Evolutionary conservation across 2,329 filamentous ascomycete species (phyloP), one percentile per base, ranked within the genome.

Genomic region (Mycosphaerelloides madeirae): DNA sequence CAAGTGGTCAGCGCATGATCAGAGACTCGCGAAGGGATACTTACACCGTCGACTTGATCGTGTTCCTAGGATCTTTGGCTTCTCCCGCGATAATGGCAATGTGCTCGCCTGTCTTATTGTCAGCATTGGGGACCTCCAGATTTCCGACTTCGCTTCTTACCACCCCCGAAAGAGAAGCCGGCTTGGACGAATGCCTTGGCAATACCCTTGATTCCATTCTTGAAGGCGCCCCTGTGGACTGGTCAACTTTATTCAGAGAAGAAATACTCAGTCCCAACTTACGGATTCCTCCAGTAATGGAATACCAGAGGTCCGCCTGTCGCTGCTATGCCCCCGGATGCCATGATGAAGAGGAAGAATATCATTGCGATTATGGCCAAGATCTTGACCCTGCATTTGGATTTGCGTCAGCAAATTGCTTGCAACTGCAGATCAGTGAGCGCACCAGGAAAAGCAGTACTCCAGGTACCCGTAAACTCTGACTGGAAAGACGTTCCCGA

Each of bases 281-380:
- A 44, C 22, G 49, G 49, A 29, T 38, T 42, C 19, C 49, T 52
- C 49, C 49, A 47, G 34, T 52, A 52, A 16, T 31, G 37, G 43
- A 65, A 67, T 7, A 60, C 60, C n/a, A 66, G 57, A 2, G 63
- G 58, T 0, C 63, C 63, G 25, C 59, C 43, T 0, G 63, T 65
- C 8, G 58, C 61, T 11, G 57, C 22, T 31, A 65, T 58, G 1
- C 63, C 63, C 6, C 63, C 63, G 2, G 58, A 63, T 6, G 62
- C 62, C 61, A 65, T 65, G 46, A 65, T 64, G 38, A 65, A 61
- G 52, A 64, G 55, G 46, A 64, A 64, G 36, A 57, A 61, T 9
- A 65, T 65, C 56, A 64, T 61, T 20, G 59, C 50, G 12, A 65
- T 35, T 9, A 65, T 53, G 3, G 62, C 61, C 12, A 58, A 16